Evolutionary conservation across 805 yeast genomes (phyloP), one percentile per base, ranked within the genome.

Genomic region (Scheffersomyces amazonensis): DNA sequence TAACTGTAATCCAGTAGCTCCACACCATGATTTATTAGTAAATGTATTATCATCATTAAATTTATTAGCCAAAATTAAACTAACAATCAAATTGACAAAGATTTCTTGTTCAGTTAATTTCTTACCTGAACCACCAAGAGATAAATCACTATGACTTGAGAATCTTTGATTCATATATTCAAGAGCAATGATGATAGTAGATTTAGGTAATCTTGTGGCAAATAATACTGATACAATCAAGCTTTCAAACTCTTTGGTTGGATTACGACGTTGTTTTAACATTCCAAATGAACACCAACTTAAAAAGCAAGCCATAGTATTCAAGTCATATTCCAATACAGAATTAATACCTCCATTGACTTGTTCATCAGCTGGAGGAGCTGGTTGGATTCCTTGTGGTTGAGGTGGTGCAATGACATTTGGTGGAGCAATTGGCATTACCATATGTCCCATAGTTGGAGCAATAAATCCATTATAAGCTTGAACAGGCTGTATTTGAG

Each of bases 21-120:
- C 89, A 30, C 88, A 78, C 99, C 99, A 91, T 6, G 96, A 87
- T 54, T 81, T 82, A 66, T 91, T 91, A 43, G 96, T 88, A 58
- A 91, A 91, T 20, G 97, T 91, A 65, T 91, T 89, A 66, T 91
- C 99, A 64, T 91, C 98, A 58, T 90, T 88, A 60, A 88, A 87
- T 66, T 91, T 91, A 69, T 91, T 91, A 33, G 96, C 95, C 44
- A 91, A 69, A 25, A 91, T 78, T 31, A 91, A 71, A 2, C 95
- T 75, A 16, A 84, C 71, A 31, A 83, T 80, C 30, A 88, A 60
- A 57, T 68, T 74, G 55, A 66, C 72, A 66, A 74, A 86, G 54
- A 68, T 52, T 43, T 72, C 66, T 34, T 53, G 52, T 36, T 65
- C 64, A 39, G 46, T 32, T 37, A 67, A 41, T 16, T 18, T 25